Conservation (phyloP, 2,329 filamentous ascomycete species). For the Fusarium annulatum region DNA sequence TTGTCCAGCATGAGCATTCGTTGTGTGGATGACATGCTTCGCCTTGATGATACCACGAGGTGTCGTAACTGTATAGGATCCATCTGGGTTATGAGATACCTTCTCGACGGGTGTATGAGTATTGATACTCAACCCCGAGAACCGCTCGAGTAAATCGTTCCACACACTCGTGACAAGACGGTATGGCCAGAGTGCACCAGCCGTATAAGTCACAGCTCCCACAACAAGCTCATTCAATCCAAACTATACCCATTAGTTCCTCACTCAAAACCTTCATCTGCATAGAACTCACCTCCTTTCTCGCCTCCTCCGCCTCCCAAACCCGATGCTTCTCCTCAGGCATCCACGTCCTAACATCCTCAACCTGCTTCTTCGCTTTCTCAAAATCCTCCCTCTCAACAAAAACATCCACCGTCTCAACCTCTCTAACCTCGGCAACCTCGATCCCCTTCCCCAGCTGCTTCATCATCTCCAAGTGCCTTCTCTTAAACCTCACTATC, state of each 20-base stretch:
- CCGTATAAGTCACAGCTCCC: slow-evolving; percentile 58
- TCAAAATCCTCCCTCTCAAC: slow-evolving; percentile 52
- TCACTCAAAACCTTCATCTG: not conserved
- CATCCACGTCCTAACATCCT: slow-evolving; percentile 51
- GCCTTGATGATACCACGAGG: slow-evolving; percentile 56
- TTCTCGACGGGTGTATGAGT: slow-evolving; percentile 52
- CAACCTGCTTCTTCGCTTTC: slow-evolving; percentile 47
- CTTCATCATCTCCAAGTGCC: slow-evolving; percentile 53
- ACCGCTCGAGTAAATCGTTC: slow-evolving; percentile 53
- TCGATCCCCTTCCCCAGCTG: slow-evolving; percentile 53
- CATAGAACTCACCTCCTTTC: slow-evolving; percentile 41
- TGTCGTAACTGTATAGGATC: slow-evolving; percentile 58
- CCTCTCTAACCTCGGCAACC: slow-evolving; percentile 55
- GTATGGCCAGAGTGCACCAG: slow-evolving; percentile 64
- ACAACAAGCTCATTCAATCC: slow-evolving; percentile 49
- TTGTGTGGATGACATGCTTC: slow-evolving; percentile 66
- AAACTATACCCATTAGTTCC: slow-evolving; percentile 47
- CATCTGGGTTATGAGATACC: slow-evolving; percentile 32
- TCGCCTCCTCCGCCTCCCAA: slow-evolving; percentile 50
- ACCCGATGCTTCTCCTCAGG: slow-evolving; percentile 53
- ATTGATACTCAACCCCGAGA: slow-evolving; percentile 52
- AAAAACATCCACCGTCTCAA: slow-evolving; percentile 61
- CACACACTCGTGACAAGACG: slow-evolving; percentile 60
- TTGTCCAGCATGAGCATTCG: slow-evolving; percentile 64
- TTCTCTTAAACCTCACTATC: slow-evolving; percentile 57